Evolutionary conservation across 345 rosid species (phyloP).

Genomic region (Excoecaria cochinchinensis): DNA sequence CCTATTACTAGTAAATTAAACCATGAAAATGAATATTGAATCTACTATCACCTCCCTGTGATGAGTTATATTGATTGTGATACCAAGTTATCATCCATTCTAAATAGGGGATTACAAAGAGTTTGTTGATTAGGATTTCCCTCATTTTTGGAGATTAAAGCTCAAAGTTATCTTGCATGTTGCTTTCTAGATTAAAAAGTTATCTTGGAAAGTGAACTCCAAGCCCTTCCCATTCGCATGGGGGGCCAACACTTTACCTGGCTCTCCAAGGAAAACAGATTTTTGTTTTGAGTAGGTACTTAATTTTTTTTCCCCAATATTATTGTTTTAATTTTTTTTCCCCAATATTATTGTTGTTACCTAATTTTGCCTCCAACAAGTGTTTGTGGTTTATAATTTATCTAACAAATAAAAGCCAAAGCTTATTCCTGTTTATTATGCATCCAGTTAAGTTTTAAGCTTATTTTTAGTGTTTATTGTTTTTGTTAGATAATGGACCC

Average conservation of each 20-base stretch:
- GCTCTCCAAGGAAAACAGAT: background rate
- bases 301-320: background rate
- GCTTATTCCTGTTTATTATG: background rate
- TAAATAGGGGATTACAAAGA: background rate
- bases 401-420: background rate
- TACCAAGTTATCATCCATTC: background rate
- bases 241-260: background rate
- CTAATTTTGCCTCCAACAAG: background rate
- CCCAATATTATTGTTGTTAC: background rate
- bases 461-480: conserved; percentile 5
- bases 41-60: background rate
- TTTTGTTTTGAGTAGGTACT: background rate
- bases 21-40: background rate
- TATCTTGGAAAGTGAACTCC: background rate
- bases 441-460: background rate
- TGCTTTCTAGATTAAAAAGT: background rate
- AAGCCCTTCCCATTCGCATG: background rate
- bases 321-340: background rate
- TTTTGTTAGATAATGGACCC: conserved; percentile 91
- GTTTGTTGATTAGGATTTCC: background rate
- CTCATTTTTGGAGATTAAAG: background rate
- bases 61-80: background rate
- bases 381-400: background rate
- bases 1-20: background rate
- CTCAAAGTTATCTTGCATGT: background rate